phyloP scores from a whole-genome alignment of 768 basidiomycete genomes.

The Suillus variegatus region DNA sequence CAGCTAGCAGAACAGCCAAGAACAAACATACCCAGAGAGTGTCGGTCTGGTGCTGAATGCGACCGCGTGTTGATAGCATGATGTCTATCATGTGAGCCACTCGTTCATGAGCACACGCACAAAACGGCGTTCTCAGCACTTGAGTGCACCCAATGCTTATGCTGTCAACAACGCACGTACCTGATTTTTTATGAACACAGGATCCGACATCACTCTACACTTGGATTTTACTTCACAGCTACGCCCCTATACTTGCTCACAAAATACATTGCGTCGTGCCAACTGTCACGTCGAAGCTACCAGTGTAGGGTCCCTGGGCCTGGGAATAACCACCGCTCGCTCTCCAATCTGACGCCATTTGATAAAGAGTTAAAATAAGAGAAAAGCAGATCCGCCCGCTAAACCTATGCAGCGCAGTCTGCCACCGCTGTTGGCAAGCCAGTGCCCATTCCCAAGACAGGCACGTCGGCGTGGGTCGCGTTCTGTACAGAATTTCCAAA shows the following conservation, averaged over 20 bases:
- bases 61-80: background rate
- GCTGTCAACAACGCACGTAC: background rate
- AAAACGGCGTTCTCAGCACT: background rate
- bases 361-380: background rate
- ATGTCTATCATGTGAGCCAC: background rate
- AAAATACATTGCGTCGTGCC: no score
- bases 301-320: background rate
- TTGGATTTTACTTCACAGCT: constrained; percentile 1
- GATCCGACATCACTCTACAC: background rate
- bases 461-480: background rate
- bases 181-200: background rate
- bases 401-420: background rate
- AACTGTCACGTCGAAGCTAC: background rate
- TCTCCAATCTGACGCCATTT: background rate
- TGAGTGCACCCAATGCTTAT: background rate
- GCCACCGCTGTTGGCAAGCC: background rate
- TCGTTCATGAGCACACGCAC: no score
- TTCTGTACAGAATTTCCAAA: background rate
- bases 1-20: background rate
- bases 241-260: background rate
- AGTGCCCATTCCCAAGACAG: background rate
- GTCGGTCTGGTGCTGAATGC: background rate
- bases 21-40: background rate
- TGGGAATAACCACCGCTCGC: background rate
- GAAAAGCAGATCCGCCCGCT: background rate